Conservation (phyloP, 176 grass and related monocot species). For the Saccharum spontaneum region DNA sequence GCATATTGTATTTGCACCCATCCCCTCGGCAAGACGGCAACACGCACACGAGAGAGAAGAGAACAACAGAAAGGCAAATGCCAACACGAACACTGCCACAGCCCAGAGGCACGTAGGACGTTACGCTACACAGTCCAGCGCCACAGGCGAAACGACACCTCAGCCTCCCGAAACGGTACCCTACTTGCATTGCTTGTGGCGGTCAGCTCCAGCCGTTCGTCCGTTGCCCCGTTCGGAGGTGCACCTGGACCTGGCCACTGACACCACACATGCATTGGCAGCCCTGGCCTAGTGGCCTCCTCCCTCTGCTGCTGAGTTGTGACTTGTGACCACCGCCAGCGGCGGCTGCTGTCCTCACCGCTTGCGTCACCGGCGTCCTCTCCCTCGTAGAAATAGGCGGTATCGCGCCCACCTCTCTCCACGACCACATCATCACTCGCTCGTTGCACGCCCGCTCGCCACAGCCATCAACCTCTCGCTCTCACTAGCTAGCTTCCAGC, state of each 20-base stretch:
- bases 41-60: background rate
- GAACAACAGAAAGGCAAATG: conserved; percentile 6
- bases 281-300: too few species aligned
- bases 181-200: background rate
- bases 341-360: background rate
- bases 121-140: background rate
- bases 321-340: background rate
- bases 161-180: background rate
- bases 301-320: too few species aligned
- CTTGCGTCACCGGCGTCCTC: conserved; percentile 33
- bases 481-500: background rate
- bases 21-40: background rate
- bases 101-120: background rate
- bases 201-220: too few species aligned
- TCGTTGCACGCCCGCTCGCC: background rate
- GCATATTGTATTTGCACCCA: background rate
- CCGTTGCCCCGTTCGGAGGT: too few species aligned
- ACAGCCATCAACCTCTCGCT: background rate
- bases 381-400: background rate
- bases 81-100: conserved; percentile 12
- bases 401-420: background rate
- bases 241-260: too few species aligned
- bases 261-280: too few species aligned
- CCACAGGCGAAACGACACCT: background rate
- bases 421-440: background rate